Evolutionary conservation across 148 eudicot genomes (phyloP).

Genomic region (Simmondsia chinensis): DNA sequence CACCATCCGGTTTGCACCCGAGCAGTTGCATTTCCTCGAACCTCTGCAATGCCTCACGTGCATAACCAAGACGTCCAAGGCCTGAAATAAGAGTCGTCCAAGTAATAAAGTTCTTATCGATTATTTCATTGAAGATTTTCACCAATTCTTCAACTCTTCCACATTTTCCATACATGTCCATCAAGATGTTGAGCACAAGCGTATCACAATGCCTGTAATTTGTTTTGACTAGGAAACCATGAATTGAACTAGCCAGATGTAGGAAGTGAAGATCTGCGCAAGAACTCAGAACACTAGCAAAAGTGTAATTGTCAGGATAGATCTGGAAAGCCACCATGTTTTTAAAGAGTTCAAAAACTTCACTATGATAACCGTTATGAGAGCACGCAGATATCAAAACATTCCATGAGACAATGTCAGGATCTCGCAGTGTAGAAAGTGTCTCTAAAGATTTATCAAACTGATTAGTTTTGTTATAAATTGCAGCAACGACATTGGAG

Average conservation of each 20-base stretch:
- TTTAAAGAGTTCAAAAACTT: conserved; percentile 55
- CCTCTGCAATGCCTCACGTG: conserved; percentile 37
- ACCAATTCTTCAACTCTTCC: conserved; percentile 47
- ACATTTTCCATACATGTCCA: conserved; percentile 81
- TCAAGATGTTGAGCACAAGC: conserved; percentile 46
- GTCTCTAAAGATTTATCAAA: conserved; percentile 52
- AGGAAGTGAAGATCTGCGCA: conserved; percentile 53
- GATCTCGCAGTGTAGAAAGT: conserved; percentile 41
- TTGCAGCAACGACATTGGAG: conserved; percentile 57
- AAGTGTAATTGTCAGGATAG: conserved; percentile 52
- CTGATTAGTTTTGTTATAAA: conserved; percentile 49
- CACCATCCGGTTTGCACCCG: conserved; percentile 46
- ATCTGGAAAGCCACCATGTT: conserved; percentile 44
- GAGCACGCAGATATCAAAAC: conserved; percentile 64
- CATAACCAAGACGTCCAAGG: conserved; percentile 61
- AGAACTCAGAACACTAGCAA: conserved; percentile 44
- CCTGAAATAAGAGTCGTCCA: conserved; percentile 61
- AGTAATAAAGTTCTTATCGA: conserved; percentile 40
- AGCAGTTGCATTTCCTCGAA: conserved; percentile 48
- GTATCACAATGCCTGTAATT: conserved; percentile 36
- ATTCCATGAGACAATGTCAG: conserved; percentile 66
- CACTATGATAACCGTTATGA: conserved; percentile 51
- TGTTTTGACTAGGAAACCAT: conserved; percentile 47
- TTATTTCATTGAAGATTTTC: conserved; percentile 33
- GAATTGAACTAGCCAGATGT: conserved; percentile 55